Conservation (phyloP, 306 rosid genomes). For the Malus sylvestris region DNA sequence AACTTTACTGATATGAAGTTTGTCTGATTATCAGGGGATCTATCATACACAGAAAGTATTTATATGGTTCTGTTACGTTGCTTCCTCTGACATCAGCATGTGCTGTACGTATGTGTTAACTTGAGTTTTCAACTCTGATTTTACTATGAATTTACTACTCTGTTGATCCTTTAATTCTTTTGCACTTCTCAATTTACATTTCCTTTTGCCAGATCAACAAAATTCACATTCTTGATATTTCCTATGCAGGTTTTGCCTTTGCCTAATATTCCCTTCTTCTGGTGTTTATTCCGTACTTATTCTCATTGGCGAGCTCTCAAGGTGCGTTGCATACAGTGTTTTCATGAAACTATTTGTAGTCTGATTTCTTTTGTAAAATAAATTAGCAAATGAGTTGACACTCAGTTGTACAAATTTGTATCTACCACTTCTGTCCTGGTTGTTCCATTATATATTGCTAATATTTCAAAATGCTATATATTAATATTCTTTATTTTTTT, state of each 20-base stretch:
- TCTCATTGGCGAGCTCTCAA: slow-evolving; percentile 94
- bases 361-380: slow-evolving; percentile 2
- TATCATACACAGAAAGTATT: slow-evolving; percentile 62
- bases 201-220: not conserved
- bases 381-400: not conserved
- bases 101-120: slow-evolving; percentile 54
- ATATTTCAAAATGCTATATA: not conserved
- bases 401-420: not conserved
- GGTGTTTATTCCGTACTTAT: slow-evolving; percentile 75
- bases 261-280: slow-evolving; percentile 87
- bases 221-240: slow-evolving; percentile 16
- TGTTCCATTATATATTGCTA: not conserved
- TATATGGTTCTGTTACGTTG: slow-evolving; percentile 62
- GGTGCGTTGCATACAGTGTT: slow-evolving; percentile 35
- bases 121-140: not conserved
- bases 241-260: slow-evolving; percentile 67
- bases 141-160: not conserved
- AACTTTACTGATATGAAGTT: slow-evolving; percentile 7
- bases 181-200: not conserved
- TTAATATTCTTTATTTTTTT: slow-evolving; percentile 11
- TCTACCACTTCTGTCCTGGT: not conserved
- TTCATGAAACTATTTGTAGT: slow-evolving; percentile 9
- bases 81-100: slow-evolving; percentile 73
- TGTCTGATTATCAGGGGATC: slow-evolving; percentile 58
- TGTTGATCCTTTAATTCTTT: slow-evolving; percentile 9